Base-by-base conservation (phyloP, 164 flowering plant species). In the Umbellularia californica region DNA sequence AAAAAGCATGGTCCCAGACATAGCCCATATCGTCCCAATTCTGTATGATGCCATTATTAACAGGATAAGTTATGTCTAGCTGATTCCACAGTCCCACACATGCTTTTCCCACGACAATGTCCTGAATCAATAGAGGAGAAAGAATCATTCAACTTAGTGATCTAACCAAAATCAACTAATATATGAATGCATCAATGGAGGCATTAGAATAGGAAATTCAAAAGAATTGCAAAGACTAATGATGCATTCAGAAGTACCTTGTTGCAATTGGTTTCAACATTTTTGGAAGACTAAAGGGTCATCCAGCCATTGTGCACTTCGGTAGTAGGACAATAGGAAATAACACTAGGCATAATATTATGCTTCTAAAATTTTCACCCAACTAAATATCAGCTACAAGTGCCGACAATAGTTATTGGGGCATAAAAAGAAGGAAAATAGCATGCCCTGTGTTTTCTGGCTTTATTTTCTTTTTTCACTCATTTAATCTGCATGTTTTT, bases 11-110 rank as follows among this genome's bases (percentile, higher is more conserved):
- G 76, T 96, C 99, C 98, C 98, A 94, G 24, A 96, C 90, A 77
- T 94, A 92, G 67, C 89, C 85, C 98, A 96, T 96, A 77, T 92
- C 99, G 63, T 96, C 99, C 99, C 99, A 96, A 72, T 96, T 96
- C 85, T 96, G 97, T 76, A 96, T 92, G 41, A 95, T 94, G 24
- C 99, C 99, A 84, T 96, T 92, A 81, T 84, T 87, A 62, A 96
- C 99, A 73, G 98, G 99, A 84, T 96, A 96, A 72, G 97, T 88
- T 77, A 96, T 83, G 81, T 96, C 98, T 75, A 96, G 81, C 63
- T 96, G 98, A 86, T 96, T 91, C 80, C 94, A 88, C 82, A 87
- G 80, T 14, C 88, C 88, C 1, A 89, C 88, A 81, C 97, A 92
- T 74, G 89, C 81, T 77, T 87, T 95, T 71, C 99, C 99, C 75